Percentiles rank a stretch among this genome's conserved stretches.
These are phyloP conservation scores for Didymella keratinophila DNA, from an alignment of 2,329 filamentous ascomycete species.

Conservation along the genomic window DNA sequence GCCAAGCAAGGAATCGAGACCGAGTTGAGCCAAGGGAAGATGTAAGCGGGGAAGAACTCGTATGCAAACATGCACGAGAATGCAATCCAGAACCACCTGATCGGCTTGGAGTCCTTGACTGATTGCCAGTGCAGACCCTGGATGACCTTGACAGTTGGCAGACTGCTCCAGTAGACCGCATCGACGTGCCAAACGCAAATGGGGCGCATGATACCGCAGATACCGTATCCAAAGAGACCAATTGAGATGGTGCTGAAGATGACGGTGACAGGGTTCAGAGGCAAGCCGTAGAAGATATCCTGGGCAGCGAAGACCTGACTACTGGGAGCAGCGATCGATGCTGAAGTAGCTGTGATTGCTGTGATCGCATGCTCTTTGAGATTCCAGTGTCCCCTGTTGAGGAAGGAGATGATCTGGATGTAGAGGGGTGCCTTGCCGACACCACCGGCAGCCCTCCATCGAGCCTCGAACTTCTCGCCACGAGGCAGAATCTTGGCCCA, in stretches of 20 bases:
- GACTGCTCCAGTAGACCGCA: constrained; percentile 29
- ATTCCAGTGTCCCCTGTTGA: constrained; percentile 25
- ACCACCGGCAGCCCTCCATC: constrained; percentile 24
- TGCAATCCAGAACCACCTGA: constrained; percentile 29
- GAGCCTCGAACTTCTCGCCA: constrained; percentile 26
- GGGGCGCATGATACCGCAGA: constrained; percentile 27
- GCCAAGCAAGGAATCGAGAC: constrained; percentile 28
- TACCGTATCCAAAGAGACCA: constrained; percentile 26
- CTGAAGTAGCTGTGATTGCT: constrained; percentile 27
- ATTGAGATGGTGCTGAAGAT: constrained; percentile 29
- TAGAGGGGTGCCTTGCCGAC: constrained; percentile 20
- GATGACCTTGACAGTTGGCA: constrained; percentile 27
- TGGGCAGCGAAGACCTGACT: constrained; percentile 27
- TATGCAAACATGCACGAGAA: constrained; percentile 28
- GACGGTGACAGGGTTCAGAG: constrained; percentile 23
- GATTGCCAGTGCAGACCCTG: constrained; percentile 29
- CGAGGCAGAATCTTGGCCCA: constrained; percentile 25
- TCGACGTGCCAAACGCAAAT: constrained; percentile 29
- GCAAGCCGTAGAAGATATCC: constrained; percentile 25
- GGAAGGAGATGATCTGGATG: constrained; percentile 25
- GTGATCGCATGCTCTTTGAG: constrained; percentile 27
- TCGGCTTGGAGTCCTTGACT: constrained; percentile 25
- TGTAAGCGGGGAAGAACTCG: constrained; percentile 30
- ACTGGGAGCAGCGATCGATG: constrained; percentile 25
- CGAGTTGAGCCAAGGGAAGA: constrained; percentile 29